Evolutionary conservation across 2,329 filamentous ascomycete species (phyloP).

Genomic region (Colletotrichum musae): DNA sequence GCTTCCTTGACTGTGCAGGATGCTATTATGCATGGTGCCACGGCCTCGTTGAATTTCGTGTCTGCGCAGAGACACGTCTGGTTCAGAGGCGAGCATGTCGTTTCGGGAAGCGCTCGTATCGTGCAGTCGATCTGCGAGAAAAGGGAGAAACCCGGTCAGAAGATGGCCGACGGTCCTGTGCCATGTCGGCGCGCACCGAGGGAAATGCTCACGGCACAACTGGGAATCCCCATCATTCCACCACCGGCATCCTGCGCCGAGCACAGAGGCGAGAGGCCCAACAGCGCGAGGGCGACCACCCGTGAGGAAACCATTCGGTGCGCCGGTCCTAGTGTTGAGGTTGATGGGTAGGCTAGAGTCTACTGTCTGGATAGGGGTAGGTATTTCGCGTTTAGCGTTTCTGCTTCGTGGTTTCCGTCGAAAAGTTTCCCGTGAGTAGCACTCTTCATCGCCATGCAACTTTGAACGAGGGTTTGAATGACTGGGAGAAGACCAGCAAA

Average conservation of each 20-base stretch:
- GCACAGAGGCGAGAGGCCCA: neutral
- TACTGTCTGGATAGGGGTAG: too few species aligned
- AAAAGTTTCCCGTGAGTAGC: too few species aligned
- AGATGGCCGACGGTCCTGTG: neutral
- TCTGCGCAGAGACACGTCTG: constrained; percentile 52
- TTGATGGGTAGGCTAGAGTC: too few species aligned
- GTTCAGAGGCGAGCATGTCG: constrained; percentile 46
- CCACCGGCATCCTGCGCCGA: too few species aligned
- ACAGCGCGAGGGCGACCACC: neutral
- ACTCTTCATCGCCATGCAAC: too few species aligned
- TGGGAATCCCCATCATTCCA: neutral
- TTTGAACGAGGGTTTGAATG: too few species aligned
- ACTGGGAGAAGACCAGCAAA: too few species aligned
- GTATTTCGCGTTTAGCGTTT: too few species aligned
- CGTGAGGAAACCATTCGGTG: too few species aligned
- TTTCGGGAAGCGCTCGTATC: constrained; percentile 3
- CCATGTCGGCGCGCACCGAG: neutral
- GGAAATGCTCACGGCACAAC: neutral
- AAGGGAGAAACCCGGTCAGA: too few species aligned
- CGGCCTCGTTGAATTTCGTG: constrained; percentile 42
- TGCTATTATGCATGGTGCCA: constrained; percentile 46
- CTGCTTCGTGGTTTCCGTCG: too few species aligned
- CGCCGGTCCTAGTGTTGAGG: too few species aligned
- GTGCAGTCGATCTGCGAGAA: constrained; percentile 19
- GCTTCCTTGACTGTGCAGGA: constrained; percentile 50